Conservation (phyloP, 2,329 filamentous ascomycete genomes). For the Botryosphaeria dothidea region DNA sequence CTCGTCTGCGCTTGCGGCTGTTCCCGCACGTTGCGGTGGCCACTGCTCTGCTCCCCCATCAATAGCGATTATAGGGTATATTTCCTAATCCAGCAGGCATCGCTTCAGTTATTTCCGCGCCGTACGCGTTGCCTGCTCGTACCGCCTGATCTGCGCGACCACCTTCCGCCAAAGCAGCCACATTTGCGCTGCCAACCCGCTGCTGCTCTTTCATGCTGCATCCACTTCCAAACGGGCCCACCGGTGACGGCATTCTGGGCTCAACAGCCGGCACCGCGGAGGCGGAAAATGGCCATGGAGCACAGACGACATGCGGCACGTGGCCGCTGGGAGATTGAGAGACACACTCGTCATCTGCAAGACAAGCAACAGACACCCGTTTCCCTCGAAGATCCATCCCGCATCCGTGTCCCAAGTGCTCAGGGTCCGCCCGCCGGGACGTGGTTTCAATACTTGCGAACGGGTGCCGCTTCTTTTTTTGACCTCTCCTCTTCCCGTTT, state of each 20-base stretch:
- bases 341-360: neutral
- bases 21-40: neutral
- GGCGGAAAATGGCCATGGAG: neutral
- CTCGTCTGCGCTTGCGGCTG: neutral
- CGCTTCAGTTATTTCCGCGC: slow-evolving; percentile 5
- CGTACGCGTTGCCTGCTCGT: slow-evolving; percentile 3
- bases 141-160: neutral
- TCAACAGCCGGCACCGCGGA: neutral
- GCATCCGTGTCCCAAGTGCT: neutral
- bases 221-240: neutral
- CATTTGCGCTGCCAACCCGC: neutral
- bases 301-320: neutral
- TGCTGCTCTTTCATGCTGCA: neutral
- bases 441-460: neutral
- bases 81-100: neutral
- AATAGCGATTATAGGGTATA: neutral
- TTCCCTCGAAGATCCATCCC: neutral
- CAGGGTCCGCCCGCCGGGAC: neutral
- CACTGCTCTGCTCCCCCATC: neutral
- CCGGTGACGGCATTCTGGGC: slow-evolving; percentile 3
- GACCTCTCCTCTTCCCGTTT: neutral
- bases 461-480: neutral
- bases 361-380: neutral
- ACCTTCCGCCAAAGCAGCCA: neutral
- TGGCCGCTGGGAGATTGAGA: slow-evolving; percentile 3